Conservation (phyloP, 2,329 filamentous ascomycete species). For the Xylariaceae sp. region DNA sequence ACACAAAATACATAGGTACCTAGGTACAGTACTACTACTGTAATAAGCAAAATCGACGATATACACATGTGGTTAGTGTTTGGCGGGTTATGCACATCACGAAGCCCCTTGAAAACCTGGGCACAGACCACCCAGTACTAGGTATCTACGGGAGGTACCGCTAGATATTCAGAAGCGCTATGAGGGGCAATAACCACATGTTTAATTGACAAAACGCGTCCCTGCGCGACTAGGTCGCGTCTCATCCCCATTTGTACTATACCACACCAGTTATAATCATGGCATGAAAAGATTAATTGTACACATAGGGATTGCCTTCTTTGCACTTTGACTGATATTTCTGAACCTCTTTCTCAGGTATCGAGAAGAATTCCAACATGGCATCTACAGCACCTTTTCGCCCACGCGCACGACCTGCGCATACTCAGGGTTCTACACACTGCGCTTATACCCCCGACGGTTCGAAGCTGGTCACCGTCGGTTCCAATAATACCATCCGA, state of each 20-base stretch:
- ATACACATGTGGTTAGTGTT: neutral
- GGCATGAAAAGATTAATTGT: neutral
- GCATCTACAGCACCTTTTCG: slow-evolving; percentile 52
- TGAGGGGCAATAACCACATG: neutral
- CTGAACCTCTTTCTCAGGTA: neutral
- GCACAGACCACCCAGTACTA: no score
- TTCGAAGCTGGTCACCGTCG: slow-evolving; percentile 84
- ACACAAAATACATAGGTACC: no score
- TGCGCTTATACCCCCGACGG: slow-evolving; percentile 91
- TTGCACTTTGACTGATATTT: neutral
- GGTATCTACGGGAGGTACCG: no score
- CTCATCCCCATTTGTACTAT: slow-evolving; percentile 3
- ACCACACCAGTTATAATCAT: slow-evolving; percentile 1
- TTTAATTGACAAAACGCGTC: slow-evolving; percentile 32
- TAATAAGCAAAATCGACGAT: no score
- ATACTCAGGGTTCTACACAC: slow-evolving; percentile 86
- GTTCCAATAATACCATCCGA: slow-evolving; percentile 91
- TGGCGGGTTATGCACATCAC: no score
- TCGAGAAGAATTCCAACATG: slow-evolving; percentile 37
- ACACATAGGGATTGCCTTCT: slow-evolving; percentile 3
- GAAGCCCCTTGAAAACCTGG: no score
- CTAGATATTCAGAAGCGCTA: no score
- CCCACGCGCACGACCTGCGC: slow-evolving; percentile 70
- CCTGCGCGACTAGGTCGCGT: slow-evolving; percentile 24
- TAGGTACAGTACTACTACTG: no score